Evolutionary conservation across 2,329 filamentous ascomycete species (phyloP).

Genomic region (Ceratocystis papillata): DNA sequence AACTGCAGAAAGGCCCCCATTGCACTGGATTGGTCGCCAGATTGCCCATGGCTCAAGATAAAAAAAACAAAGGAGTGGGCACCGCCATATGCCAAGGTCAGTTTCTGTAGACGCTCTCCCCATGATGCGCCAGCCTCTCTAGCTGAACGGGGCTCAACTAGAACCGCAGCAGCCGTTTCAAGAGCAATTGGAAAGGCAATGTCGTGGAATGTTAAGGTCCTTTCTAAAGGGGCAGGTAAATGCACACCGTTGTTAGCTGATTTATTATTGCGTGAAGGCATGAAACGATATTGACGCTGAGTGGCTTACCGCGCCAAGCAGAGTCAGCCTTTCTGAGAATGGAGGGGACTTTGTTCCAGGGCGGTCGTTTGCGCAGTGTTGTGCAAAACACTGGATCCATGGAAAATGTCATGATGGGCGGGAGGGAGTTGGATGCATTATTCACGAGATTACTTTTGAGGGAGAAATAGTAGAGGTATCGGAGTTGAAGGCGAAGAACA

Average conservation of each 20-base stretch:
- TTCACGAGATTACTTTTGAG: background rate
- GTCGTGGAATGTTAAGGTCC: constrained; percentile 37
- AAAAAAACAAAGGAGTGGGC: constrained; percentile 37
- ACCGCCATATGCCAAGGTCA: constrained; percentile 35
- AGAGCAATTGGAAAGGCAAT: constrained; percentile 34
- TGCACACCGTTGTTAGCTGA: background rate
- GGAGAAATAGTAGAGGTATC: background rate
- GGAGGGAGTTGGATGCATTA: too few species aligned
- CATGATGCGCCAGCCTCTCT: constrained; percentile 24
- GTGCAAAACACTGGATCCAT: constrained; percentile 33
- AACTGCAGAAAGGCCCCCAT: constrained; percentile 35
- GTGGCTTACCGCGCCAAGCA: constrained; percentile 29
- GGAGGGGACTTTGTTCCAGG: constrained; percentile 32
- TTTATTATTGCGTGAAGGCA: background rate
- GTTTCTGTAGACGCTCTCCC: constrained; percentile 33
- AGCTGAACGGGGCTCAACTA: constrained; percentile 8
- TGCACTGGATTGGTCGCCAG: constrained; percentile 22
- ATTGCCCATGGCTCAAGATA: constrained; percentile 32
- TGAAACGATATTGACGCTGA: background rate
- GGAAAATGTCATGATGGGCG: background rate
- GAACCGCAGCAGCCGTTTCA: constrained; percentile 11
- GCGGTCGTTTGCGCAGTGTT: constrained; percentile 32
- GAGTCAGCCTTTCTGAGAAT: constrained; percentile 26
- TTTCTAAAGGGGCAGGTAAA: constrained; percentile 31
- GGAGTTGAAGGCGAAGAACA: background rate